Percentiles rank a stretch among this genome's conserved stretches.
phyloP scores from a whole-genome alignment of 768 basidiomycete genomes.

The Macrolepiota albuminosa region DNA sequence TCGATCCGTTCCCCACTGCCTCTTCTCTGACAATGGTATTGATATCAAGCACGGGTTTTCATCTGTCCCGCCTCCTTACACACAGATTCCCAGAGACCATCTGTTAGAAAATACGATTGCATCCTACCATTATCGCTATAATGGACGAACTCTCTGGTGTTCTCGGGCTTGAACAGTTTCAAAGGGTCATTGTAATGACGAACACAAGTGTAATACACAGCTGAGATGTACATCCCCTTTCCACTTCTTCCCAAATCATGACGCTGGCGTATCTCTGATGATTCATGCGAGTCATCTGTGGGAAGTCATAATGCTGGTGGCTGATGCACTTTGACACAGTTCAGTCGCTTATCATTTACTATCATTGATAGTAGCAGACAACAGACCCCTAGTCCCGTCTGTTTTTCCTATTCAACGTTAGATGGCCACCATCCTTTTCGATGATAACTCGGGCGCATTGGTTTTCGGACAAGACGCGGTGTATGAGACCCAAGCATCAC shows the following conservation, averaged over 20 bases:
- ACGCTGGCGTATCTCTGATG: background rate
- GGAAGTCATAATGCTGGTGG: background rate
- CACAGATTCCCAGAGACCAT: background rate
- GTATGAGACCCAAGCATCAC: background rate
- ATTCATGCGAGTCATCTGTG: background rate
- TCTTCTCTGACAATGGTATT: background rate
- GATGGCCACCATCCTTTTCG: constrained; percentile 5
- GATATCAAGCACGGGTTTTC: background rate
- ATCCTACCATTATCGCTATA: background rate
- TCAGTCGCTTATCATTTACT: constrained; percentile 1
- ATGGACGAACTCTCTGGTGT: background rate
- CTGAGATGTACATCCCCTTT: background rate
- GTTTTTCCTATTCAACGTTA: background rate
- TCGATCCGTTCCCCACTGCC: background rate
- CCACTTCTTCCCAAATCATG: background rate
- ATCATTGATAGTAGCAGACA: background rate
- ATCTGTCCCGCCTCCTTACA: background rate
- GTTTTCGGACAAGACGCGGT: background rate
- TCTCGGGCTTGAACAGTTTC: background rate
- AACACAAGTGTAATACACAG: background rate
- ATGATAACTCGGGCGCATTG: background rate
- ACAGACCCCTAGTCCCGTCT: background rate
- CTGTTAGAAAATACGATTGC: background rate
- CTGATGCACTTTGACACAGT: background rate
- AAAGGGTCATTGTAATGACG: background rate